Percentiles rank a stretch among this genome's conserved stretches.
phyloP scores from a whole-genome alignment of 306 rosid genomes.

The Ochetophila trinervis region DNA sequence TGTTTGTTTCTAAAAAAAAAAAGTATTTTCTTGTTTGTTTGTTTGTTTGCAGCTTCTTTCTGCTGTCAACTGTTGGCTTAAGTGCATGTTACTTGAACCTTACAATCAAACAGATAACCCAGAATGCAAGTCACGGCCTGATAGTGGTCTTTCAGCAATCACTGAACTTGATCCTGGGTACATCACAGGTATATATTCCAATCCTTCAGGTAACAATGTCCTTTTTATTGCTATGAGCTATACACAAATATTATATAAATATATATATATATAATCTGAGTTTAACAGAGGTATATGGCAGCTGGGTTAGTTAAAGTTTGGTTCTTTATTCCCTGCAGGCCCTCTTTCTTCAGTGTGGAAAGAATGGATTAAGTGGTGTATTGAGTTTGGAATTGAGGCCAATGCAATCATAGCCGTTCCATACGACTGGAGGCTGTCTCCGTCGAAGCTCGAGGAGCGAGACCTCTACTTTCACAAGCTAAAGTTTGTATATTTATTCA shows the following conservation, averaged over 20 bases:
- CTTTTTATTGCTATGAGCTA: neutral
- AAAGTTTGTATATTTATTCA: slow-evolving; percentile 58
- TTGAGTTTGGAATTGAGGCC: slow-evolving; percentile 96
- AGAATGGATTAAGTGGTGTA: slow-evolving; percentile 98
- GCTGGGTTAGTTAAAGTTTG: slow-evolving; percentile 5
- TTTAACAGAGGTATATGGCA: neutral
- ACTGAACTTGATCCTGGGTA: slow-evolving; percentile 99
- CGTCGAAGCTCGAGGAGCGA: slow-evolving; percentile 88
- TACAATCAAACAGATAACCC: slow-evolving; percentile 94
- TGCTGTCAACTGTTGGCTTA: slow-evolving; percentile 96
- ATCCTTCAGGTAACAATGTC: neutral
- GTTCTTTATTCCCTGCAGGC: slow-evolving; percentile 43
- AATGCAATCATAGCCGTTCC: slow-evolving; percentile 96
- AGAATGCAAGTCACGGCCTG: slow-evolving; percentile 94
- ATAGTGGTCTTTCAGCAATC: slow-evolving; percentile 95
- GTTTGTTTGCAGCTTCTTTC: slow-evolving; percentile 70
- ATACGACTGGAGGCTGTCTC: slow-evolving; percentile 95
- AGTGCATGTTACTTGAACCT: slow-evolving; percentile 87
- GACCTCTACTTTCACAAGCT: slow-evolving; percentile 97
- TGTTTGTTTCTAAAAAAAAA: slow-evolving; percentile 27
- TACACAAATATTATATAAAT: neutral
- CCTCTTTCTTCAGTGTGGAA: slow-evolving; percentile 98
- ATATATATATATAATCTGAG: no score
- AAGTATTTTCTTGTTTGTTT: neutral
- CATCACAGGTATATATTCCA: slow-evolving; percentile 58